Conservation (phyloP, 495 filamentous ascomycete genomes). For the Apiosordaria backusii region DNA sequence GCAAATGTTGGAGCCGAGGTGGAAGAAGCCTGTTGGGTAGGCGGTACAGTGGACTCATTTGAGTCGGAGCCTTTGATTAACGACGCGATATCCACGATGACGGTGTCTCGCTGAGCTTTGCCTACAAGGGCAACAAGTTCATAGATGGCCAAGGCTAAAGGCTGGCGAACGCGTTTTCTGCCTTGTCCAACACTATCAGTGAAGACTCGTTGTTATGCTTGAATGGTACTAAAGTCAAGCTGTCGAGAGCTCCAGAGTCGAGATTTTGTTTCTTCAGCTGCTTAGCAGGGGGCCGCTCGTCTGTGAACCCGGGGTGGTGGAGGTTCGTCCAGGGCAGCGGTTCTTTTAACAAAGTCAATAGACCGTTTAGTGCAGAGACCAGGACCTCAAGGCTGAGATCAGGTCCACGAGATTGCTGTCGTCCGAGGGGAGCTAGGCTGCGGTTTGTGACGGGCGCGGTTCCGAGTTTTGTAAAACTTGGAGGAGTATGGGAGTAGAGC, state of each 20-base stretch:
- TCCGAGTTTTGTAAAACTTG: not conserved
- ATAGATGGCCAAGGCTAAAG: conserved; percentile 20
- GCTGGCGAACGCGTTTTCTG: not conserved
- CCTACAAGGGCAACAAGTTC: conserved; percentile 27
- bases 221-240: not conserved
- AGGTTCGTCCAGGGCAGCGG: not conserved
- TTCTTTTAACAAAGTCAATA: not conserved
- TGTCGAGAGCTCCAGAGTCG: not conserved
- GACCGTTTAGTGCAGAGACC: not conserved
- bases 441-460: not conserved
- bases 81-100: conserved; percentile 86
- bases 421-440: not conserved
- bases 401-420: not conserved
- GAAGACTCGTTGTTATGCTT: not conserved
- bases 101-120: conserved; percentile 44
- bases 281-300: not conserved
- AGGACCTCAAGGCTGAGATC: not conserved
- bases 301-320: not conserved
- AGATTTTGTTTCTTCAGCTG: not conserved
- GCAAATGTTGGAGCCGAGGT: conserved; percentile 43
- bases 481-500: not conserved
- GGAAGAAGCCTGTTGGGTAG: conserved; percentile 51
- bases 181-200: not conserved
- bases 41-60: conserved; percentile 64
- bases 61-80: conserved; percentile 77